Percentiles rank a stretch among this genome's conserved stretches.
Evolutionary conservation across 129 eudicot species (phyloP).

Genomic region (Flaveria trinervia): DNA sequence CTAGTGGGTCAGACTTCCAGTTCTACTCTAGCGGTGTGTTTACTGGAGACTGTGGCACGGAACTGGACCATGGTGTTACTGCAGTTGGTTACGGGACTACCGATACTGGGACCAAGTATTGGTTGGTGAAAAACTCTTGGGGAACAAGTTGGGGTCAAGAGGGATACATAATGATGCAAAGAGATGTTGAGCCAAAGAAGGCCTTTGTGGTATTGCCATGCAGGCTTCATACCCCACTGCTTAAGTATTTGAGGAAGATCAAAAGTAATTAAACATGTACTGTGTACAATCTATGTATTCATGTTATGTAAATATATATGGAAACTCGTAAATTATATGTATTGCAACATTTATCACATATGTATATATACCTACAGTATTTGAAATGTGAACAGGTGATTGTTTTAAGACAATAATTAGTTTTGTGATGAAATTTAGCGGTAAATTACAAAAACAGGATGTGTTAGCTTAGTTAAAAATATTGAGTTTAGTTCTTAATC

Average conservation of each 20-base stretch:
- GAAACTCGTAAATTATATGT: no score
- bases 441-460: no score
- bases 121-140: slow-evolving; percentile 36
- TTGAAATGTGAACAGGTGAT: no score
- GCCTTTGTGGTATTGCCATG: slow-evolving; percentile 50
- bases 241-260: neutral
- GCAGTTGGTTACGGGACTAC: slow-evolving; percentile 34
- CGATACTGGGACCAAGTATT: slow-evolving; percentile 31
- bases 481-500: no score
- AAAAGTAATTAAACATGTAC: neutral
- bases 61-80: slow-evolving; percentile 36
- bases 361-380: no score
- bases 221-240: slow-evolving; percentile 41
- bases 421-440: no score
- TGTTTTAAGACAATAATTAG: no score
- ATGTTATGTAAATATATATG: neutral
- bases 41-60: slow-evolving; percentile 37
- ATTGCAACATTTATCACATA: no score
- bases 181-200: slow-evolving; percentile 40
- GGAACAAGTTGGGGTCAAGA: slow-evolving; percentile 48
- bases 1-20: slow-evolving; percentile 40
- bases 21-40: slow-evolving; percentile 36
- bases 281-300: slow-evolving; percentile 10
- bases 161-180: slow-evolving; percentile 47
- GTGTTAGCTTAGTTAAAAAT: no score